A percentile compares a stretch with the other conserved stretches of the same genome.
Evolutionary conservation across 1,284 basidiomycete species (phyloP).

Genomic region (Austropuccinia psidii): DNA sequence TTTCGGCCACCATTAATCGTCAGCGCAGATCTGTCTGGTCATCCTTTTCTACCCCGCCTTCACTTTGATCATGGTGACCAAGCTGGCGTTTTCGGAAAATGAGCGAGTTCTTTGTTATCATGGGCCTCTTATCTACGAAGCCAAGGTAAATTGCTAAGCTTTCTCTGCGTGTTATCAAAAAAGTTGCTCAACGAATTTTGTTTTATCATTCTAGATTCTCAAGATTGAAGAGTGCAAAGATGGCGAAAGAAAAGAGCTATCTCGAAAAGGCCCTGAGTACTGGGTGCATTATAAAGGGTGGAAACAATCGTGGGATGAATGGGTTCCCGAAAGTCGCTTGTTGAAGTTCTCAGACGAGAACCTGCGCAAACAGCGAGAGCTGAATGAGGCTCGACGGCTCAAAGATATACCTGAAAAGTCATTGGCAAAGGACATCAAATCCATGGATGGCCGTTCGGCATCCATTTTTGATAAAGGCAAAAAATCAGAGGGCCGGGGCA

Average conservation of each 20-base stretch:
- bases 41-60: background rate
- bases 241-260: conserved; percentile 57
- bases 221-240: conserved; percentile 70
- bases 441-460: conserved; percentile 40
- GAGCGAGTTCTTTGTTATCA: conserved; percentile 90
- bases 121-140: conserved; percentile 87
- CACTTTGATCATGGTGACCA: conserved; percentile 12
- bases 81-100: conserved; percentile 52
- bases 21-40: too few species aligned
- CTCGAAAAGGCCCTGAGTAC: conserved; percentile 70
- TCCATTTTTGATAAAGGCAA: conserved; percentile 49
- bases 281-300: conserved; percentile 99
- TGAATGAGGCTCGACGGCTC: conserved; percentile 54
- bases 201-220: conserved; percentile 55
- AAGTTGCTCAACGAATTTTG: background rate
- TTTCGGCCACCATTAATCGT: too few species aligned
- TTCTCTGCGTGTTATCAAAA: background rate
- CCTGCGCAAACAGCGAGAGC: conserved; percentile 61
- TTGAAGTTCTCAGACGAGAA: conserved; percentile 82
- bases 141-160: conserved; percentile 55
- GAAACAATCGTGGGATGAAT: conserved; percentile 99
- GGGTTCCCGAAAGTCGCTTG: conserved; percentile 75
- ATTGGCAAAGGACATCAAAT: conserved; percentile 46
- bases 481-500: conserved; percentile 44
- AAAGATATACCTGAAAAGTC: conserved; percentile 49